Conservation (phyloP, 306 rosid species). For the Malus asiatica region DNA sequence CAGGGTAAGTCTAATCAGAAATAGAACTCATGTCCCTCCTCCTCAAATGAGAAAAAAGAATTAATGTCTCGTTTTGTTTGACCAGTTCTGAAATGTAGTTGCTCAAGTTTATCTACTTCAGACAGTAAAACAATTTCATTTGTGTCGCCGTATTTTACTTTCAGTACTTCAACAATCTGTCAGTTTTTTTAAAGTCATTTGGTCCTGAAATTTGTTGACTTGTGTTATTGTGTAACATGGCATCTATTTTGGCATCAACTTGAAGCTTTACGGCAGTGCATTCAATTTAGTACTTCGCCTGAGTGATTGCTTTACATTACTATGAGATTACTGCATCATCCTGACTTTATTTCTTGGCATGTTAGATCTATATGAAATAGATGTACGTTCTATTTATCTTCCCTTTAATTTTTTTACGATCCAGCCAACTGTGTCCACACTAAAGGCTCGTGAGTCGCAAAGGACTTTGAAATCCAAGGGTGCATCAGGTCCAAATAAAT, state of each 20-base stretch:
- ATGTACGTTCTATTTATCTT: neutral
- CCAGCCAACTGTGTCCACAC: constrained; percentile 48
- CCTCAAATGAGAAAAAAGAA: neutral
- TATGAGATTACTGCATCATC: neutral
- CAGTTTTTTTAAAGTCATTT: neutral
- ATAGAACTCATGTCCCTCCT: neutral
- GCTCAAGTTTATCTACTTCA: neutral
- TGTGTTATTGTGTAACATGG: neutral
- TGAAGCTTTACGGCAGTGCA: neutral
- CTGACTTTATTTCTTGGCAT: neutral
- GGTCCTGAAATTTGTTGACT: neutral
- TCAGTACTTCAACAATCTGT: neutral
- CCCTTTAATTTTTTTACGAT: constrained; percentile 16
- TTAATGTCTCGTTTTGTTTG: neutral
- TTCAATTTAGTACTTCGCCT: neutral
- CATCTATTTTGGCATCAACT: neutral
- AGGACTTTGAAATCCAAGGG: constrained; percentile 38
- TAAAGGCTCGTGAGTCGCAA: constrained; percentile 31
- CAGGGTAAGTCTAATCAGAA: constrained; percentile 40
- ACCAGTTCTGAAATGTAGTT: neutral
- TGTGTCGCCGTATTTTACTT: neutral
- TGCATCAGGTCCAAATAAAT: constrained; percentile 27
- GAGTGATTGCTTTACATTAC: neutral
- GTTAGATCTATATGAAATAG: neutral
- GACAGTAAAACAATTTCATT: neutral